Evolutionary conservation across 2,329 filamentous ascomycete species (phyloP).

Genomic region (Cladophialophora exuberans): DNA sequence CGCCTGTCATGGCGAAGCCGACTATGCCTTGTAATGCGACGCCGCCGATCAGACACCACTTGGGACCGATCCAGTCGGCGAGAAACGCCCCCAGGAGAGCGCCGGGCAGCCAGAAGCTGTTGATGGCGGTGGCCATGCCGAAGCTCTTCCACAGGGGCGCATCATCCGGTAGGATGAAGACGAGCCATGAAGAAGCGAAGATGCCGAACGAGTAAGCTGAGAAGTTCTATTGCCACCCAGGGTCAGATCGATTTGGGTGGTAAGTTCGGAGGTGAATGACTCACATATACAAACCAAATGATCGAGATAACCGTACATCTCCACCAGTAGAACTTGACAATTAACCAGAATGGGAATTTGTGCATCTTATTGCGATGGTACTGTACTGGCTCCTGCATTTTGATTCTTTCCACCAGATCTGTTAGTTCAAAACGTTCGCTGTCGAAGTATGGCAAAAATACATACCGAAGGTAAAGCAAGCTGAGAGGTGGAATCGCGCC

Average conservation of each 20-base stretch:
- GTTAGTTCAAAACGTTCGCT: too few relatives aligned
- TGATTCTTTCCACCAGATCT: too few relatives aligned
- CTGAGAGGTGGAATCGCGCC: constrained; percentile 75
- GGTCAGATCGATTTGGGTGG: too few relatives aligned
- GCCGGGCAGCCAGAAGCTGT: constrained; percentile 85
- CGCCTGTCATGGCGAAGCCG: constrained; percentile 86
- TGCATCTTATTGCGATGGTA: constrained; percentile 73
- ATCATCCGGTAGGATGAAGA: constrained; percentile 62
- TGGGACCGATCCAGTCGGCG: constrained; percentile 78
- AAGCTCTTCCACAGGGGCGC: constrained; percentile 75
- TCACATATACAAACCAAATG: constrained; percentile 81
- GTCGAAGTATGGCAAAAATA: too few relatives aligned
- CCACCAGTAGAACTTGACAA: constrained; percentile 71
- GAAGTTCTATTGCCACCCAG: constrained; percentile 70
- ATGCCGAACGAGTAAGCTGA: constrained; percentile 83
- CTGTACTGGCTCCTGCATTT: constrained; percentile 76
- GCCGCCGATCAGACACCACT: constrained; percentile 71
- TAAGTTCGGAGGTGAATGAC: too few relatives aligned
- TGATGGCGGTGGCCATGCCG: constrained; percentile 87
- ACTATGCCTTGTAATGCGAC: constrained; percentile 74
- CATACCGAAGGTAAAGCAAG: constrained; percentile 66
- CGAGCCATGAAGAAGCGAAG: constrained; percentile 68
- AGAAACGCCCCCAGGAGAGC: constrained; percentile 76
- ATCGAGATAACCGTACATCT: constrained; percentile 69
- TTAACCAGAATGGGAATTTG: constrained; percentile 56